Evolutionary conservation across 768 basidiomycete species (phyloP).

Genomic region (Podaxis sp.): DNA sequence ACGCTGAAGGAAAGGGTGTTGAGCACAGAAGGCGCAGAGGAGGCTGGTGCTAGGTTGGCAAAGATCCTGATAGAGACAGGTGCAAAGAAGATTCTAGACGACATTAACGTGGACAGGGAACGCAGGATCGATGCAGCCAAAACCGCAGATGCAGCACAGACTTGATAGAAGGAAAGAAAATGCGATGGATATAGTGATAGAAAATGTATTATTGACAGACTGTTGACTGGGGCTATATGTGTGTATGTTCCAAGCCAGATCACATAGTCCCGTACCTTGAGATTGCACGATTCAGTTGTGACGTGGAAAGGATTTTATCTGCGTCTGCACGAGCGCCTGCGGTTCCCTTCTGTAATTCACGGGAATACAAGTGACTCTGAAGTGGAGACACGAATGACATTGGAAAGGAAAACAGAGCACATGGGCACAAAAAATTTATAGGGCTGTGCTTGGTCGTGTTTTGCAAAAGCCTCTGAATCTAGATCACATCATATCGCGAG

Average conservation of each 20-base stretch:
- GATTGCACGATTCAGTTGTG: conserved; percentile 13
- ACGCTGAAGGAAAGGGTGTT: conserved; percentile 48
- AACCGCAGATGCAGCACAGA: conserved; percentile 22
- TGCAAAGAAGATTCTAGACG: conserved; percentile 75
- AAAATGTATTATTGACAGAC: neutral
- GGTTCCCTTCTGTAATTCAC: conserved; percentile 33
- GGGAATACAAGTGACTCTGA: conserved; percentile 70
- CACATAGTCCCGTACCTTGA: conserved; percentile 21
- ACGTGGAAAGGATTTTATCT: conserved; percentile 33
- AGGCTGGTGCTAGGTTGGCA: conserved; percentile 65
- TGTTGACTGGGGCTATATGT: neutral
- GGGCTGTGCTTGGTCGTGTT: conserved; percentile 32
- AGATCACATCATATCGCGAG: neutral
- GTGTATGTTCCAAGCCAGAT: conserved; percentile 25
- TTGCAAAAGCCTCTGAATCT: conserved; percentile 17
- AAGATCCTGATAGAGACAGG: conserved; percentile 60
- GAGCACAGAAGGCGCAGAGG: conserved; percentile 58
- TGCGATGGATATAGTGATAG: neutral
- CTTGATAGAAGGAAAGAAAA: neutral
- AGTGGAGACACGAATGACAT: conserved; percentile 42
- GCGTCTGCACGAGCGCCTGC: conserved; percentile 70
- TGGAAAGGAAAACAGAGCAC: conserved; percentile 19
- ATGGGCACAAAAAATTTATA: conserved; percentile 18
- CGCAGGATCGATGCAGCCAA: conserved; percentile 39
- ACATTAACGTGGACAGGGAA: conserved; percentile 69